phyloP scores from a whole-genome alignment of 2,329 filamentous ascomycete genomes.

The Claviceps digitariae region DNA sequence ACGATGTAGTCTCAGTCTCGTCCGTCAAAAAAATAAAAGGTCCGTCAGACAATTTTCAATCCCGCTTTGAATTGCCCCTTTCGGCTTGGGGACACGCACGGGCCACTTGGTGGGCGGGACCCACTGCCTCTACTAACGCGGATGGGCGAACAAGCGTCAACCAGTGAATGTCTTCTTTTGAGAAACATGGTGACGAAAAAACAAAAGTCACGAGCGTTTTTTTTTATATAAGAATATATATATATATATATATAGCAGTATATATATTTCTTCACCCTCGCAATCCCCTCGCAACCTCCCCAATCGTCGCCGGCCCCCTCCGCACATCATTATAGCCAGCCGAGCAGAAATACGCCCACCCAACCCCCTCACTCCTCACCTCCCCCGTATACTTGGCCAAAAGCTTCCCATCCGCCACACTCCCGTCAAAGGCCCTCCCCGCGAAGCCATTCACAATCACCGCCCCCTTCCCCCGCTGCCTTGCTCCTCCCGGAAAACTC shows the following conservation, averaged over 20 bases:
- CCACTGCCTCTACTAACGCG: too few species aligned
- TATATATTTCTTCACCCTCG: neutral
- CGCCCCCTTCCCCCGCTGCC: constrained; percentile 2
- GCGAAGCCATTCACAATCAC: constrained; percentile 11
- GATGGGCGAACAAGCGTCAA: too few species aligned
- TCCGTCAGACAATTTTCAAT: neutral
- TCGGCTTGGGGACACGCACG: neutral
- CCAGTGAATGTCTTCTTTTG: too few species aligned
- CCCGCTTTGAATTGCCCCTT: neutral
- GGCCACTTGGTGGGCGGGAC: neutral
- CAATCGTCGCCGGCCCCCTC: constrained; percentile 1
- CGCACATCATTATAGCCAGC: neutral
- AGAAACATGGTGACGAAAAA: too few species aligned
- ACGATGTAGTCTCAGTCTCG: too few species aligned
- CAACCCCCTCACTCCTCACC: neutral
- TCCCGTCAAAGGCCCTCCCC: constrained; percentile 7
- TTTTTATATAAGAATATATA: too few species aligned
- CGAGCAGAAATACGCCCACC: constrained; percentile 4
- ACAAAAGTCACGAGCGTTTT: too few species aligned
- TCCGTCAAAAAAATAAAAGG: neutral
- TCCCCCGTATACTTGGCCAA: neutral
- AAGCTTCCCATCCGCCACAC: constrained; percentile 1
- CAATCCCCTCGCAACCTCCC: neutral
- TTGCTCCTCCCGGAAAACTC: constrained; percentile 6
- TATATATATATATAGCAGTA: too few species aligned